A percentile compares a stretch with the other conserved stretches of the same genome.
These are phyloP conservation scores for Xylariales sp. DNA, from an alignment of 2,329 filamentous ascomycete species.

Conservation along the genomic window DNA sequence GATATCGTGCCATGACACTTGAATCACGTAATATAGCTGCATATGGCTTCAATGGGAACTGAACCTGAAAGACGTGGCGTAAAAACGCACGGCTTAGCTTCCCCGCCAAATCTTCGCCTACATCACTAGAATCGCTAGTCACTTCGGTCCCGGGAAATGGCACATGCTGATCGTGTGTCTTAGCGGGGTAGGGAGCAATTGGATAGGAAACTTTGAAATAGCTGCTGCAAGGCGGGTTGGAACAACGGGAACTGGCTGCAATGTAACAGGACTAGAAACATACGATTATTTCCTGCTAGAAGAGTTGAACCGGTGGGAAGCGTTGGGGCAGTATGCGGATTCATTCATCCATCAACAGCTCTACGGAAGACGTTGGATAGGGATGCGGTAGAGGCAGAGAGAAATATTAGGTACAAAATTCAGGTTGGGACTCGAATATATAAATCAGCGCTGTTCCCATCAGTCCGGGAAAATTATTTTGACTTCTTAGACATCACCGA, in stretches of 20 bases:
- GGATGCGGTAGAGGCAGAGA: background rate
- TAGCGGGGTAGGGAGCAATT: no score
- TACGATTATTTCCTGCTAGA: background rate
- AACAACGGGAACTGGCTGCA: background rate
- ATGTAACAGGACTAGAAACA: background rate
- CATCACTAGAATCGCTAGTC: no score
- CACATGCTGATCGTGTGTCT: no score
- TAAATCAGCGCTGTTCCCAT: background rate
- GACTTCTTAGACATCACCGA: background rate
- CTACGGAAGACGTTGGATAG: background rate
- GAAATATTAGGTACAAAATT: background rate
- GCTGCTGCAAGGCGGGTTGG: background rate
- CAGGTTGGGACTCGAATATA: background rate
- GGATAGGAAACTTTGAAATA: background rate
- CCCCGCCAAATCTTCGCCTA: no score
- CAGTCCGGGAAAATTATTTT: background rate
- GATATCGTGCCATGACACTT: background rate
- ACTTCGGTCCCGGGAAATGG: no score
- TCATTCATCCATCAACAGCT: background rate
- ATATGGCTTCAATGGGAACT: background rate
- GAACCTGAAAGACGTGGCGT: background rate
- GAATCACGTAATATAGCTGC: constrained; percentile 2
- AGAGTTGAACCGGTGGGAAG: background rate
- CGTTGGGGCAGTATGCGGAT: background rate
- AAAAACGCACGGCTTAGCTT: background rate